phyloP scores from a whole-genome alignment of 495 filamentous ascomycete species.

The Beverwykella pulmonaria region DNA sequence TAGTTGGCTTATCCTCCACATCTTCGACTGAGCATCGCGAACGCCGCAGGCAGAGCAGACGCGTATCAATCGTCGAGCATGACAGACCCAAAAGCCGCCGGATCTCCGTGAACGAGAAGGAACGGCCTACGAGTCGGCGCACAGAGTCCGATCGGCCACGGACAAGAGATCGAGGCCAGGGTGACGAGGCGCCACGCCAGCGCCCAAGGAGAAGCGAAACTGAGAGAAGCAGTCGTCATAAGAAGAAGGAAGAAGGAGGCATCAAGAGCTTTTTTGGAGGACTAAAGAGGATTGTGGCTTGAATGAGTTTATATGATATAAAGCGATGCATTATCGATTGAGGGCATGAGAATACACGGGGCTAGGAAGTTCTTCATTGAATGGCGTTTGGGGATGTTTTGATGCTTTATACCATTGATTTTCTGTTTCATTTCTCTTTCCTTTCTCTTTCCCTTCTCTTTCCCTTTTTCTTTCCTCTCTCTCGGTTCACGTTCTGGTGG shows the following conservation, averaged over 20 bases:
- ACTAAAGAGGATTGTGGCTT: slow-evolving; percentile 34
- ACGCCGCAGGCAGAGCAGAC: slow-evolving; percentile 3
- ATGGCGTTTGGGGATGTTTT: slow-evolving; percentile 17
- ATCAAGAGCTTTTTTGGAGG: slow-evolving; percentile 28
- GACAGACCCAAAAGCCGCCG: slow-evolving; percentile 16
- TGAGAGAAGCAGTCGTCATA: slow-evolving; percentile 10
- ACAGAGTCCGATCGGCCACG: slow-evolving; percentile 28
- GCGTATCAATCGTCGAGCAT: slow-evolving; percentile 18
- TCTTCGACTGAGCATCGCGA: slow-evolving; percentile 28
- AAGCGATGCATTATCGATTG: background rate
- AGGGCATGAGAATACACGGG: background rate
- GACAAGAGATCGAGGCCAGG: slow-evolving; percentile 10
- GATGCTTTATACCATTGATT: slow-evolving; percentile 13
- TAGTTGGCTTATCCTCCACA: slow-evolving; percentile 19
- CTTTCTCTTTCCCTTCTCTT: background rate
- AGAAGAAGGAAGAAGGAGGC: slow-evolving; percentile 37
- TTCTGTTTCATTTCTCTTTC: background rate
- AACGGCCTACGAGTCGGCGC: slow-evolving; percentile 17
- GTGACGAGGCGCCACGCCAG: slow-evolving; percentile 9
- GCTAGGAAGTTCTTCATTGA: slow-evolving; percentile 25
- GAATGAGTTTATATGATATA: slow-evolving; percentile 9
- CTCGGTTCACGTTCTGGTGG: background rate
- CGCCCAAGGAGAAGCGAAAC: slow-evolving; percentile 20
- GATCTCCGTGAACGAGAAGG: slow-evolving; percentile 12
- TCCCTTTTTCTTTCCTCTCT: background rate